phyloP scores from a whole-genome alignment of 2,329 filamentous ascomycete species.

The Tolypocladium ophioglossoides region DNA sequence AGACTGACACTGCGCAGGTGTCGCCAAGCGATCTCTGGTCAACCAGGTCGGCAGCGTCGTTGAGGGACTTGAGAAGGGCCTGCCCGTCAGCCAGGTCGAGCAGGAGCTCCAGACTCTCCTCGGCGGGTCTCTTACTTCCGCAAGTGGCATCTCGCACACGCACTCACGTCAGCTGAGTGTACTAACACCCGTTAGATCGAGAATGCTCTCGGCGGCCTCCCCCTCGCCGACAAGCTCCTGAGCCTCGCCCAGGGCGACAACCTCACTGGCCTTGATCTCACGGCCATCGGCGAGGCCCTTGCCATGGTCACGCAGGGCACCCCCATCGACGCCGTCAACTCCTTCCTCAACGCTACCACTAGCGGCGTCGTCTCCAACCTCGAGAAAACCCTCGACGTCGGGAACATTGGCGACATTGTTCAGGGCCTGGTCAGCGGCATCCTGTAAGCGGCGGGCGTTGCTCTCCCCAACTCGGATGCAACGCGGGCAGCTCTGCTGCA shows the following conservation, averaged over 20 bases:
- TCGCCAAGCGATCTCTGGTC: conserved; percentile 5
- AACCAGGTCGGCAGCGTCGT: conserved; percentile 7
- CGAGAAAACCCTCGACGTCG: conserved; percentile 8
- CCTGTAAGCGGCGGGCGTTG: background rate
- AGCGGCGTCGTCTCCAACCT: conserved; percentile 8
- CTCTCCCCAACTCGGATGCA: background rate
- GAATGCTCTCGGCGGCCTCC: conserved; percentile 8
- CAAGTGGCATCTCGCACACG: background rate
- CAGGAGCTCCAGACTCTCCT: conserved; percentile 9
- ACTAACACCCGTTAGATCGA: conserved; percentile 6
- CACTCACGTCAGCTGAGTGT: background rate
- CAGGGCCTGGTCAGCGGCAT: too few relatives aligned
- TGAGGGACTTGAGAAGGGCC: conserved; percentile 5
- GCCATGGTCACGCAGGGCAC: conserved; percentile 11
- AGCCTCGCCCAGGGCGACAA: conserved; percentile 7
- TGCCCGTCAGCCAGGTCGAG: conserved; percentile 8
- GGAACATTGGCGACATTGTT: too few relatives aligned
- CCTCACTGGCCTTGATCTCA: conserved; percentile 5
- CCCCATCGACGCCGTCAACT: conserved; percentile 9
- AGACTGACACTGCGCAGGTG: background rate
- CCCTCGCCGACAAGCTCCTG: conserved; percentile 12
- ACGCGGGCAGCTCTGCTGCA: background rate
- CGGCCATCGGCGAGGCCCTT: conserved; percentile 12
- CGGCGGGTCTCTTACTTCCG: conserved; percentile 1
- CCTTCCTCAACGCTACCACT: conserved; percentile 10